Evolutionary conservation across 306 rosid species (phyloP), one percentile per base, ranked within the genome.

Genomic region (Mucuna pruriens): DNA sequence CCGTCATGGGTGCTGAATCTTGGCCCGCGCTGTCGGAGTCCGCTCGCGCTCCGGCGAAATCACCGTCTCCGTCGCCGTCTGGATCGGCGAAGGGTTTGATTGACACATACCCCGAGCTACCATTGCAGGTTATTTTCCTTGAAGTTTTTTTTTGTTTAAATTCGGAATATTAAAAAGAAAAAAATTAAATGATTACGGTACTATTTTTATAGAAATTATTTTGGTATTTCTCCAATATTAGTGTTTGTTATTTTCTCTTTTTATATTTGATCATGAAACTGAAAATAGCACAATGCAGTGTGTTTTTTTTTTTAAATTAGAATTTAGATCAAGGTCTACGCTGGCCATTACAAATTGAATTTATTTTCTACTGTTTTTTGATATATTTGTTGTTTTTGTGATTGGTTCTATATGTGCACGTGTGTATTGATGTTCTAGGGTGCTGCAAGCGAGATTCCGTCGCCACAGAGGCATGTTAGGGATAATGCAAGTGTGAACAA

Each of bases 1-100:
- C 83, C 0, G 94, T 95, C 70, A 91, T 95, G 94, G 96, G 89
- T 8, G 97, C 91, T 4, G 93, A 83, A 9, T 87, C 97, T n/a
- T 95, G 99, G 99, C 99, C 99, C 0, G 87, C 95, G 1, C 58
- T 93, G 23, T 83, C 92, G 10, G 92, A 90, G 82, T 88, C 97
- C 4, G 77, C 94, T 7, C 87, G 85, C 77, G 80, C 89, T 64
- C 62, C 90, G 8, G 31, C 80, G 0, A 95, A 88, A 84, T 85
- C 87, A 19, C 65, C 89, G 0, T 33, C 63, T 3, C 77, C 64
- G 7, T 20, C 51, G 3, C 39, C 25, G 6, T 55, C 88, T 5
- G 99, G 91, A 71, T 76, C 90, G 1, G 38, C 71, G 16, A 88
- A 89, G 85, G 82, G 60, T 55, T 62, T 78, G 29, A 46, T 79